Base-by-base conservation (phyloP, 2,329 filamentous ascomycete species). In the Pseudogymnoascus sp. region DNA sequence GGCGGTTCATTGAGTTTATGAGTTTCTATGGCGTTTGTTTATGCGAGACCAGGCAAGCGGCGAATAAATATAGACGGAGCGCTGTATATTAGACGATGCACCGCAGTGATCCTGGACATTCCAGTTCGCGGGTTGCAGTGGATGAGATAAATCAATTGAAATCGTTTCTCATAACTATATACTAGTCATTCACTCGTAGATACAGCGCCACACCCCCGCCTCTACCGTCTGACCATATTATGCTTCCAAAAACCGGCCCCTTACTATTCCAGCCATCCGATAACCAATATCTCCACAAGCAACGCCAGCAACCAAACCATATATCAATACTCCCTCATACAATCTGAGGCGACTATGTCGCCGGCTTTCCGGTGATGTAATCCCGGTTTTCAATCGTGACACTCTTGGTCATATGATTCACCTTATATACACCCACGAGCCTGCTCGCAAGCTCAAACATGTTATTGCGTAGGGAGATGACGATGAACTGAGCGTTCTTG, bases 381-480 rank as follows among this genome's bases (percentile, higher is more conserved):
- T 94, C 89, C 68, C 80, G 81, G 76, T 94, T 94, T 76, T 94
- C 90, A 66, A 94, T 91, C 61, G 90, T 92, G 21, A 94, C 90
- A 75, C 89, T 92, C 84, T 93, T 94, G 65, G 90, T 94, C 87
- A 97, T 99, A 76, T 99, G 93, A 77, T 96, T 97, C 74, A 99
- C 94, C 81, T 99, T 99, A 81, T 99, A 99, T 62, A 99, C 94
- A 68, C 95, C 95, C 12, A 99, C 92, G 64, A 99, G 83, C 62
- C 95, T 85, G 63, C 91, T 86, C n/a, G 95, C 93, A 66, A 99
- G 85, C 80, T 99, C 94, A 76, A 99, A 99, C 94, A 99, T 99
- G 80, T 99, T 99, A 78, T 99, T 99, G 71, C 94, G 83, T 71
- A 99, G 81, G 14, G 92, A 97, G 72, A 99, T 99, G 72, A 99